Evolutionary conservation across 345 rosid species (phyloP), one percentile per base, ranked within the genome.

Genomic region (Ceriops tagal): DNA sequence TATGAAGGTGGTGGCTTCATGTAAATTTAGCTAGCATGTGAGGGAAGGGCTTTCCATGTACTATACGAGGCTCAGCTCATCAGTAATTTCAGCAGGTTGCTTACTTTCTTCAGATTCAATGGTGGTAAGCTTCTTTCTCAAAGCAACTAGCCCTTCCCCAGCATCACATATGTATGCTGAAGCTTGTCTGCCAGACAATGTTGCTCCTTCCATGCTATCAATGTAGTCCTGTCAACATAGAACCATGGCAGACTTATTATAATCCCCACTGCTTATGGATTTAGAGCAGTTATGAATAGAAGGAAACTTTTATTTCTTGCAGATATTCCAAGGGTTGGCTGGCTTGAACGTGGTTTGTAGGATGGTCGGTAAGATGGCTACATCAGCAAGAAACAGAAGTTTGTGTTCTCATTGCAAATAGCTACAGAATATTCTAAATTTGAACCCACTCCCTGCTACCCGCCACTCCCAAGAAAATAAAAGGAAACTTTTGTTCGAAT

Each of bases 171-270:
- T 78, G 67, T 84, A 95, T 28, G 99, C 88, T 4, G 99, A 86
- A 62, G 96, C 88, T 77, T 92, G 97, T 72, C 99, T 88, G 11
- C 99, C 99, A 0, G 99, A 92, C 69, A 95, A 64, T 2, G 99
- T 92, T 5, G 99, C 99, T 46, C 96, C 97, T 79, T 95, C 99
- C 99, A 90, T 95, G 68, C 97, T 95, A 77, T 95, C 99, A 75
- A 95, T 92, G 83, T 95, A 95, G 75, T 95, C 99, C 99, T 92
- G 87, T 26, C 46, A 61, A 67, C 52, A 24, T 6, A 22, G 37
- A 65, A 47, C 19, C 15, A 35, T 20, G 22, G 35, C 9, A 26
- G 3, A 22, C n/a, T 51, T 51, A 10, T 37, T 21, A 5, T 16
- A 15, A 5, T 34, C 26, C 5, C 35, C 28, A 9, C 30, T 10